Conservation (phyloP, 805 yeast genomes). For the Maudiozyma bulderi region DNA sequence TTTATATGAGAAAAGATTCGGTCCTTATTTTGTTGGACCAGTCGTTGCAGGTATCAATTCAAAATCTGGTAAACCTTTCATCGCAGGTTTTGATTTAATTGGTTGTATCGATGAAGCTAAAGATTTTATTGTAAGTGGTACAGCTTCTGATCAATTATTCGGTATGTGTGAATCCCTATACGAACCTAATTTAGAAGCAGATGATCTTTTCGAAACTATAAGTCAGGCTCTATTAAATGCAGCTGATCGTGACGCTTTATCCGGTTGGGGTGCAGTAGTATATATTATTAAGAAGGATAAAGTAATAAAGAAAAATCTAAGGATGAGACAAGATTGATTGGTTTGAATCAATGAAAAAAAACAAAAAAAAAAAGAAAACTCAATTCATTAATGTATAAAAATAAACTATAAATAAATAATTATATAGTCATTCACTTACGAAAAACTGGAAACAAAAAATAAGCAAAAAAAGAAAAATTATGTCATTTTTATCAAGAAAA, state of each 20-base stretch:
- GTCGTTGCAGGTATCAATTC: conserved; percentile 91
- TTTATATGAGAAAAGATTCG: conserved; percentile 82
- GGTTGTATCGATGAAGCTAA: conserved; percentile 94
- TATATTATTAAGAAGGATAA: conserved; percentile 87
- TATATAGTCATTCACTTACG: no score
- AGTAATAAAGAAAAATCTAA: conserved; percentile 76
- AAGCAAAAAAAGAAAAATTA: no score
- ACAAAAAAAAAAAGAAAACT: no score
- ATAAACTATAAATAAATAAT: background rate
- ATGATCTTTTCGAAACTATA: conserved; percentile 90
- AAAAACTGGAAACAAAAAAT: no score
- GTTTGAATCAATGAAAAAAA: background rate
- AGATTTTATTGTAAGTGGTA: conserved; percentile 92
- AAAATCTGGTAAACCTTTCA: conserved; percentile 72
- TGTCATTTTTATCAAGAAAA: no score
- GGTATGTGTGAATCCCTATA: conserved; percentile 98
- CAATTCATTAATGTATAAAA: background rate
- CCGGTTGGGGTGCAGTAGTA: conserved; percentile 98
- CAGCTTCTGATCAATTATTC: conserved; percentile 91
- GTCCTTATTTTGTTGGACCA: conserved; percentile 96
- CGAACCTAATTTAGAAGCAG: conserved; percentile 90
- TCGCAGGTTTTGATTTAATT: conserved; percentile 91
- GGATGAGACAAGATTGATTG: conserved; percentile 85
- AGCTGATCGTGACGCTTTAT: conserved; percentile 91
- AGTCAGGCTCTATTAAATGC: conserved; percentile 91